Percentiles rank a stretch among this genome's conserved stretches.
Evolutionary conservation across 78 protist species (phyloP).

Genomic region (Guillardia theta): DNA sequence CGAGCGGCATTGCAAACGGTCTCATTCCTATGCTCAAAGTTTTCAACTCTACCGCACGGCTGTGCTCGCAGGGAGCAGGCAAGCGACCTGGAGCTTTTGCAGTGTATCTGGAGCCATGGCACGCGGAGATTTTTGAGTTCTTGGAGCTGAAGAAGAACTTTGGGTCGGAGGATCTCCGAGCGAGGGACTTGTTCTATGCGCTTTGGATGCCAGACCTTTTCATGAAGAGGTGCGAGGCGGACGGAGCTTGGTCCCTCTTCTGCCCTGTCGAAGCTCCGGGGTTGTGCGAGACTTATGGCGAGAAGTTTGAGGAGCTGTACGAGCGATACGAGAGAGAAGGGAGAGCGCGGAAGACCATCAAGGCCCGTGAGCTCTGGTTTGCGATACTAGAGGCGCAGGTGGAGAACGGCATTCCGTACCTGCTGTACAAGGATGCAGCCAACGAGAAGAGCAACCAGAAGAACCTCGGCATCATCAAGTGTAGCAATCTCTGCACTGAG

Average conservation of each 20-base stretch:
- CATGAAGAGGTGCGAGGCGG: constrained; percentile 83
- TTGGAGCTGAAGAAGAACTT: constrained; percentile 56
- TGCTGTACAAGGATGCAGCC: constrained; percentile 88
- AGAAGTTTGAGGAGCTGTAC: constrained; percentile 87
- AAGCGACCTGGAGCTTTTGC: constrained; percentile 95
- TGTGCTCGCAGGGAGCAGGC: constrained; percentile 64
- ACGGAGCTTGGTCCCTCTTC: constrained; percentile 91
- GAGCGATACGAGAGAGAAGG: constrained; percentile 85
- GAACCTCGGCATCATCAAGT: constrained; percentile 91
- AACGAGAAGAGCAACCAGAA: constrained; percentile 93
- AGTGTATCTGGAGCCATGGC: constrained; percentile 98
- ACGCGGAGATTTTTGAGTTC: constrained; percentile 92
- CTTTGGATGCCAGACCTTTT: constrained; percentile 97
- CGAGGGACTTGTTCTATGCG: constrained; percentile 96
- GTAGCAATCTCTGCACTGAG: constrained; percentile 95
- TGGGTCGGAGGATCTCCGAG: constrained; percentile 68
- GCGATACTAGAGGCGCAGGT: constrained; percentile 78
- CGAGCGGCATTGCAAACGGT: constrained; percentile 72
- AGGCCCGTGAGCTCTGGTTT: constrained; percentile 95
- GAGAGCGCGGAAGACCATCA: constrained; percentile 49
- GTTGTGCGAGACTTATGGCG: constrained; percentile 79
- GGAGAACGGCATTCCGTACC: constrained; percentile 97
- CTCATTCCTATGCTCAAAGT: constrained; percentile 97
- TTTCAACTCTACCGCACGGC: constrained; percentile 94
- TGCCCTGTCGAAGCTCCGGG: constrained; percentile 94